These are phyloP conservation scores for Claviceps sorghi DNA, from an alignment of 2,329 filamentous ascomycete species.

Conservation along the genomic window DNA sequence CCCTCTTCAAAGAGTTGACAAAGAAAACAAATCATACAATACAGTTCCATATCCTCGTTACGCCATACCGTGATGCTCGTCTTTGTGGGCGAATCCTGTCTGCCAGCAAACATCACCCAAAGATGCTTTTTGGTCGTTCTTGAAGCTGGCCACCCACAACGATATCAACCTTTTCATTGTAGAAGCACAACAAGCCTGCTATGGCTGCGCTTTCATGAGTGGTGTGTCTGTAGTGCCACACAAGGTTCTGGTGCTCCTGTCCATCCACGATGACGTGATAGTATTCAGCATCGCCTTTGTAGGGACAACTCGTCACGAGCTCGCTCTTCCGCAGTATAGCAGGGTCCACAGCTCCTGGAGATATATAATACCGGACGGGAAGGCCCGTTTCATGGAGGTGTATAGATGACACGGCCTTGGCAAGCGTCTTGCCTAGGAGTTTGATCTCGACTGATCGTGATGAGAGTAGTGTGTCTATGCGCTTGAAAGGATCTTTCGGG, in stretches of 20 bases:
- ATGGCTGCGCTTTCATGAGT: conserved; percentile 40
- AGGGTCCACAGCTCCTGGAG: conserved; percentile 33
- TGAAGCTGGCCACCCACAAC: conserved; percentile 31
- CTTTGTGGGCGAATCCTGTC: not conserved
- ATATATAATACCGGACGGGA: conserved; percentile 44
- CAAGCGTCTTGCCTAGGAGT: conserved; percentile 30
- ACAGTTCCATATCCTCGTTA: not conserved
- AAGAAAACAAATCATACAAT: not conserved
- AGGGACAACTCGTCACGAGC: conserved; percentile 46
- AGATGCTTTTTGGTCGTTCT: conserved; percentile 4
- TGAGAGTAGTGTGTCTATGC: conserved; percentile 46
- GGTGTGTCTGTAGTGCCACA: conserved; percentile 50
- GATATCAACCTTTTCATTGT: conserved; percentile 55
- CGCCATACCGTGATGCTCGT: not conserved
- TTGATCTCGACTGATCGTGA: conserved; percentile 36
- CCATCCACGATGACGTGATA: conserved; percentile 38
- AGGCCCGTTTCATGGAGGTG: conserved; percentile 48
- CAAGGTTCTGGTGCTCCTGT: conserved; percentile 30
- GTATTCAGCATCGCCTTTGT: conserved; percentile 52
- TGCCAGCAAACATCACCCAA: not conserved
- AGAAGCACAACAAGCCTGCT: conserved; percentile 46
- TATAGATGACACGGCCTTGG: conserved; percentile 28
- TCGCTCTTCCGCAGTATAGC: conserved; percentile 31
- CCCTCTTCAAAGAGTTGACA: not conserved
- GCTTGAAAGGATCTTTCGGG: conserved; percentile 53